Conservation (phyloP, 202 grass and related monocot species). For the Tripidium arundinaceum region DNA sequence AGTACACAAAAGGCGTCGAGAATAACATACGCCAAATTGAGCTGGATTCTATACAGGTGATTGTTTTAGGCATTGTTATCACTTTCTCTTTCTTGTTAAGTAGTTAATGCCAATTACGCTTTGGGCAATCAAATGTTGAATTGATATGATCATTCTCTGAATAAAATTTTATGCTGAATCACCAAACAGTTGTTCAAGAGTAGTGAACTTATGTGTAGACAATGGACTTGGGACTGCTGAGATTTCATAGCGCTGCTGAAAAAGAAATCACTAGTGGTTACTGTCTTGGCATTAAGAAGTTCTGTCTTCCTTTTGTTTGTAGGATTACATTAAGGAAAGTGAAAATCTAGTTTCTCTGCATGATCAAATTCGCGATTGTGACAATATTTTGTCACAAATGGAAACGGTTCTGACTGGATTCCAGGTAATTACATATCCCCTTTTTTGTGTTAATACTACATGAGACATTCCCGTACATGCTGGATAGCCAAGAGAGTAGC, state of each 20-base stretch:
- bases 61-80: conserved; percentile 1
- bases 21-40: conserved; percentile 88
- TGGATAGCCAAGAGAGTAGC: conserved; percentile 8
- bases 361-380: conserved; percentile 93
- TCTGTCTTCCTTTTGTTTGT: conserved; percentile 16
- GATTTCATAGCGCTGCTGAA: neutral
- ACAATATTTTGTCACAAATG: conserved; percentile 98
- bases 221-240: neutral
- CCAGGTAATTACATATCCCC: conserved; percentile 64
- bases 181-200: neutral
- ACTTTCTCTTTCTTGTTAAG: neutral
- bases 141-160: neutral
- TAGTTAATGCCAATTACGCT: neutral
- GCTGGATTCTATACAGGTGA: conserved; percentile 94
- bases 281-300: conserved; percentile 2
- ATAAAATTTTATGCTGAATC: neutral
- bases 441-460: conserved; percentile 12
- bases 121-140: neutral
- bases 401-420: conserved; percentile 87
- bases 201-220: neutral
- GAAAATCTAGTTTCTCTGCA: conserved; percentile 86
- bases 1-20: conserved; percentile 97
- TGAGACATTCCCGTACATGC: neutral
- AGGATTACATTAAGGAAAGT: conserved; percentile 99
- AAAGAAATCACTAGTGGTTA: neutral